Evolutionary conservation across 2,329 filamentous ascomycete genomes (phyloP).

Genomic region (Penicillium sp.): DNA sequence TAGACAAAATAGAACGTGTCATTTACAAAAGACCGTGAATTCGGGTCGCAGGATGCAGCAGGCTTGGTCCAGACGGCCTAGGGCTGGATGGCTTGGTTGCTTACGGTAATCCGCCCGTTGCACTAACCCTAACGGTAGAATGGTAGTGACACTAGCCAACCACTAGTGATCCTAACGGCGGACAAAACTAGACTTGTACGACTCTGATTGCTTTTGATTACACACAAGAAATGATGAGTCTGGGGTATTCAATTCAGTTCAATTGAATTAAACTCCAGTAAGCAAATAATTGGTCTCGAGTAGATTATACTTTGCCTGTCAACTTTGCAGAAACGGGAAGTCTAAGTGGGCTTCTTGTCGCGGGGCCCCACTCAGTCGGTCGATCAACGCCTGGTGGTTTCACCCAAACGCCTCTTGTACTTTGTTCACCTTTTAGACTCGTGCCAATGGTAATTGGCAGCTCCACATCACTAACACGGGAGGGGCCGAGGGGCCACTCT

Average conservation of each 20-base stretch:
- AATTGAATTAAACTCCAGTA: not conserved
- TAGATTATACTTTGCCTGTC: not conserved
- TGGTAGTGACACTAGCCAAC: not conserved
- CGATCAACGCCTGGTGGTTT: not conserved
- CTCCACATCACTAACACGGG: not conserved
- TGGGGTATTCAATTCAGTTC: no score
- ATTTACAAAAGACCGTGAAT: not conserved
- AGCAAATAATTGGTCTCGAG: not conserved
- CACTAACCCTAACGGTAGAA: not conserved
- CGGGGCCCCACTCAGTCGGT: not conserved
- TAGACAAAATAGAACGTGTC: not conserved
- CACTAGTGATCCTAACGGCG: not conserved
- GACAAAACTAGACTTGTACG: not conserved
- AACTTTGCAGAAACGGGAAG: not conserved
- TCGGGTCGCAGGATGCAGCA: not conserved
- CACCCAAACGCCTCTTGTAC: not conserved
- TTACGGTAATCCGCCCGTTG: not conserved
- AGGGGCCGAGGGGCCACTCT: not conserved
- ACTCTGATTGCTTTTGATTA: not conserved
- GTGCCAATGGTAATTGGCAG: not conserved
- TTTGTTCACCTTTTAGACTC: not conserved
- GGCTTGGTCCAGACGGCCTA: not conserved
- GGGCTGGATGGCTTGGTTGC: not conserved
- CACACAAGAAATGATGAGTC: not conserved
- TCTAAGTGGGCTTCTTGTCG: not conserved